A percentile compares a stretch with the other conserved stretches of the same genome.
Conservation (phyloP, 495 filamentous ascomycete species). For the Recurvomyces mirabilis region DNA sequence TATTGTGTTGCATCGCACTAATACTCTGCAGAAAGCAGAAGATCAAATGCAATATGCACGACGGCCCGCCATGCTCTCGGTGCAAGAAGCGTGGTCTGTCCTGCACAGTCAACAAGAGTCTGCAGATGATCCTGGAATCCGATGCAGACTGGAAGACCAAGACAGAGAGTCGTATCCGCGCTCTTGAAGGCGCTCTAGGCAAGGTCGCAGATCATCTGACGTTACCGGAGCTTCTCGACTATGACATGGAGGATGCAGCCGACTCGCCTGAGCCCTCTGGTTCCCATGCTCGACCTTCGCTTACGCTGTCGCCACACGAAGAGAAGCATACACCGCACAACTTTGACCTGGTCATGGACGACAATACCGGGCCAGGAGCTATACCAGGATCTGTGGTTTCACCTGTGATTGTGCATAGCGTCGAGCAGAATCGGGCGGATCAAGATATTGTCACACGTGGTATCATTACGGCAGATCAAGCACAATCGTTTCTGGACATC, state of each 20-base stretch:
- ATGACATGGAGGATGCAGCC: constrained; percentile 4
- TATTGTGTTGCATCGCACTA: too few species aligned
- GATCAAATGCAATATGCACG: constrained; percentile 43
- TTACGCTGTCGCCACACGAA: constrained; percentile 1
- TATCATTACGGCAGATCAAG: constrained; percentile 37
- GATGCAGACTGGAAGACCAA: constrained; percentile 23
- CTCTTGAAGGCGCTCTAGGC: constrained; percentile 6
- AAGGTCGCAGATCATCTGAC: constrained; percentile 7
- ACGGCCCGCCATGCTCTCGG: constrained; percentile 36
- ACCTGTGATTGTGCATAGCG: not conserved
- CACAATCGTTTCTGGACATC: constrained; percentile 39
- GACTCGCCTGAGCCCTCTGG: not conserved
- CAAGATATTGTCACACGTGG: constrained; percentile 45
- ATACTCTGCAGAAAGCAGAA: constrained; percentile 47
- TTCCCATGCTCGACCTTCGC: not conserved
- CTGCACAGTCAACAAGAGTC: constrained; percentile 45
- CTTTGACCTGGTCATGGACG: constrained; percentile 28
- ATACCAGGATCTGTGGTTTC: constrained; percentile 9
- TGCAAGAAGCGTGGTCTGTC: constrained; percentile 42
- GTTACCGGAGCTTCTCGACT: constrained; percentile 7
- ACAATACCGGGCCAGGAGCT: constrained; percentile 23
- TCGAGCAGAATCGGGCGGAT: constrained; percentile 14
- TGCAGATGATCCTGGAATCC: constrained; percentile 38
- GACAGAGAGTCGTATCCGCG: constrained; percentile 22
- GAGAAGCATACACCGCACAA: constrained; percentile 15